Base-by-base conservation (phyloP, 306 rosid genomes). In the Quercus suber region DNA sequence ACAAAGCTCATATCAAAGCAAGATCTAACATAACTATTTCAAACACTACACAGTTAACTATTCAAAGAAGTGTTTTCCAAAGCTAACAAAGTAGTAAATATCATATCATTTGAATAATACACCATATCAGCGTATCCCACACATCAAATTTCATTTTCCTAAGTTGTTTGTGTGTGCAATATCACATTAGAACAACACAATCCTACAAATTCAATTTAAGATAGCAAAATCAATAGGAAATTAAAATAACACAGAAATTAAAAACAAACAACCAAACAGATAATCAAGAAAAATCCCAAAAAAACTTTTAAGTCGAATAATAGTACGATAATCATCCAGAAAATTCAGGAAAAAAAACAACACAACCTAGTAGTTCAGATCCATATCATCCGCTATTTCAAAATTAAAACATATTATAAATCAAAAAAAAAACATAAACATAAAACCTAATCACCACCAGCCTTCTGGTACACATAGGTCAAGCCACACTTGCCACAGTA, bases 401-500 rank as follows among this genome's bases (percentile, higher is more conserved):
- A 28, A 12, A 75, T 55, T 0, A 0, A 37, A 79, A 6, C 71
- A 60, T 58, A 51, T 5, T 78, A 8, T 17, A 1, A 19, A 17
- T 21, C 0, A 1, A 1, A 33, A 82, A 53, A 25, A 13, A 15
- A 20, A n/a, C 43, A 6, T 27, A 6, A 8, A 41, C 45, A 41
- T 21, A 64, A 37, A 68, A 49, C 57, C 82, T 78, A 92, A 85
- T 89, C 90, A 20, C 93, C 94, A 59, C 85, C 97, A 1, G 95
- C 94, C 86, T 92, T 94, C 84, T 89, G 92, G 85, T 87, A 92
- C 6, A 94, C 97, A 78, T 94, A 94, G 80, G 98, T 94, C 64
- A 90, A 60, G 2, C 97, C 97, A 33, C 98, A 94, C 89, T 94
- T 94, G 20, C 98, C 98, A 56, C 98, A 94, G 86, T 92, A 94